Base-by-base conservation (phyloP, 345 rosid species). In the Hibiscus syriacus region DNA sequence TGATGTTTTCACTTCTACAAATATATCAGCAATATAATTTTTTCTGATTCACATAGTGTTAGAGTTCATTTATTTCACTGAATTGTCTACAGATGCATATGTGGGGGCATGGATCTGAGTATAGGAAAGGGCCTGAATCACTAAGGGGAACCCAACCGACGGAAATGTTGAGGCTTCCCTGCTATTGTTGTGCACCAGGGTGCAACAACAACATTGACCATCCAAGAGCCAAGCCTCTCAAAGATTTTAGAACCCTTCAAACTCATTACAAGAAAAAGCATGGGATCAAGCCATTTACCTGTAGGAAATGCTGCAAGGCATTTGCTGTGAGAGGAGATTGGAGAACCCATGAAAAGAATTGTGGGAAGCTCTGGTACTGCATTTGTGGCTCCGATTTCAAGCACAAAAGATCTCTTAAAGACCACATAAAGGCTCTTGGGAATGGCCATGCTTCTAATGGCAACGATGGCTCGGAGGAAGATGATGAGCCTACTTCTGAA, bases 341-440 rank as follows among this genome's bases (percentile, higher is more conserved):
- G 92, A 80, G 92, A 54, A 86, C 92, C 63, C 88, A 86, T 45
- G 92, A 86, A 70, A 86, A 86, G 81, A 86, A 86, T 29, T 84
- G 92, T 41, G 98, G 98, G 17, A 86, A 87, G 79, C 86, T 90
- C 23, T 93, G 98, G 98, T 93, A 87, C 72, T 93, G 98, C 76
- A 77, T 80, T 66, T 93, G 98, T 55, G 97, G 98, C 0, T 93
- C 97, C 5, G 97, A 90, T 72, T 93, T 93, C 74, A 93, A 90
- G 80, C 98, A 93, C 76, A 93, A 90, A 68, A 85, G 98, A 62
- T 93, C 98, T 11, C 87, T 93, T 23, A 90, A 90, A 66, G 98
- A 93, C 74, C 98, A 93, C 27, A 83, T 93, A 23, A 85, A 80
- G 72, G 92, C 98, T 3, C 90, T 90, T 49, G 98, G 98, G 13